Percentiles rank a stretch among this genome's conserved stretches.
Conservation (phyloP, 768 basidiomycete genomes). For the Rhodotorula toruloides region DNA sequence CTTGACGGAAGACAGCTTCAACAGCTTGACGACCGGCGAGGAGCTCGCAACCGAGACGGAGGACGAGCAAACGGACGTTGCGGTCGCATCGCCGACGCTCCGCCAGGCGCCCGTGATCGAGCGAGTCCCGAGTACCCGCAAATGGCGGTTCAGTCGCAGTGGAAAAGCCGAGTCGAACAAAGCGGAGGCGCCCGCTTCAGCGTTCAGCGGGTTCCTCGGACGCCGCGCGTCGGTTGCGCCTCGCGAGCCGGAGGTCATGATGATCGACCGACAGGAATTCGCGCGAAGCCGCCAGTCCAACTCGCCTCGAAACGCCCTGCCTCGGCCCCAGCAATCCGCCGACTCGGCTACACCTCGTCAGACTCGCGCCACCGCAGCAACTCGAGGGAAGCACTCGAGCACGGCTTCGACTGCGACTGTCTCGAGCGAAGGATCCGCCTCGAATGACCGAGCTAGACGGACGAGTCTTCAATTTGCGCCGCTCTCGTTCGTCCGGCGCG, state of each 20-base stretch:
- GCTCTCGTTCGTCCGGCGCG: neutral
- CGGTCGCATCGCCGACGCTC: no score
- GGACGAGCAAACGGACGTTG: neutral
- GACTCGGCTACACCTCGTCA: neutral
- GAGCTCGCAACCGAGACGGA: conserved; percentile 13
- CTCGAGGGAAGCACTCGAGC: conserved; percentile 1
- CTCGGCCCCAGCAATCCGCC: neutral
- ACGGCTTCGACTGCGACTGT: neutral
- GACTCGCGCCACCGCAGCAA: neutral
- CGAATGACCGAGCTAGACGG: neutral
- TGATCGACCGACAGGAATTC: conserved; percentile 7
- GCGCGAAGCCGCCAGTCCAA: neutral
- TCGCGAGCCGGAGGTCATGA: conserved; percentile 6
- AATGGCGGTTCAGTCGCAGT: neutral
- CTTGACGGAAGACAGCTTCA: conserved; percentile 24
- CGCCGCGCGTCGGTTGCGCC: conserved; percentile 12
- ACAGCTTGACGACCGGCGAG: conserved; percentile 9
- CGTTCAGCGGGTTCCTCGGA: neutral
- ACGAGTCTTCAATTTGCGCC: neutral
- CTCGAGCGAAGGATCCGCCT: neutral
- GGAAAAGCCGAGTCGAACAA: neutral
- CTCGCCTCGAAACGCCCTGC: neutral
- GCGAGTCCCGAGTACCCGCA: no score
- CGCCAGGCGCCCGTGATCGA: neutral
- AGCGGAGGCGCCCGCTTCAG: neutral